Conservation (phyloP, 2,329 filamentous ascomycete species). For the Elsinoe ampelina region DNA sequence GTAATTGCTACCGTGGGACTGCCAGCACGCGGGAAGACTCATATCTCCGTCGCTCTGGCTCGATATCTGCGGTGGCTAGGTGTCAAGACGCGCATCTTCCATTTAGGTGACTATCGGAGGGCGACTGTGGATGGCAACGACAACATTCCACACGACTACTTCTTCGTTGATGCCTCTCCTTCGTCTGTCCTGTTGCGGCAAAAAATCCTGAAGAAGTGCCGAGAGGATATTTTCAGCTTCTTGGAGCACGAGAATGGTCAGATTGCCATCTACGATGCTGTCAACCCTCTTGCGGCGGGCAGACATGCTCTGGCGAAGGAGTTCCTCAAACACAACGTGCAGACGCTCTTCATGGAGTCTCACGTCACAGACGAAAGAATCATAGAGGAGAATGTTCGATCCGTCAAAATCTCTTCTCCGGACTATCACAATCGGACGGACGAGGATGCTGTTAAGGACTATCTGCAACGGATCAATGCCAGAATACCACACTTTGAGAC, state of each 20-base stretch:
- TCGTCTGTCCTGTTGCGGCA: constrained; percentile 87
- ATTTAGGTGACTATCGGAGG: constrained; percentile 90
- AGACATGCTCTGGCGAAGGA: constrained; percentile 83
- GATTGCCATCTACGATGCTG: constrained; percentile 96
- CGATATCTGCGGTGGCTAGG: constrained; percentile 94
- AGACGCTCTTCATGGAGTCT: constrained; percentile 96
- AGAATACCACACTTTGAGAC: constrained; percentile 95
- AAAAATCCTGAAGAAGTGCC: constrained; percentile 94
- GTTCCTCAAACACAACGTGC: constrained; percentile 91
- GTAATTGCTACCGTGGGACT: constrained; percentile 95
- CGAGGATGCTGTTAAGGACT: constrained; percentile 84
- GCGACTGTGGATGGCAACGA: constrained; percentile 77
- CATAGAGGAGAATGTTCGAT: constrained; percentile 90
- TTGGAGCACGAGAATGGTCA: constrained; percentile 96
- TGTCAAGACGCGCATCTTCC: constrained; percentile 96
- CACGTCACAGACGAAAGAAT: constrained; percentile 89
- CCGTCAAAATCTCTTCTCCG: constrained; percentile 94
- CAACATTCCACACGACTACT: constrained; percentile 91
- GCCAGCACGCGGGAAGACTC: constrained; percentile 92
- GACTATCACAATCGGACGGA: constrained; percentile 92
- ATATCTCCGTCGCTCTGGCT: constrained; percentile 90
- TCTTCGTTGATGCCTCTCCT: constrained; percentile 89
- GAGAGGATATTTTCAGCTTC: constrained; percentile 94
- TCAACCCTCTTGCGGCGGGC: constrained; percentile 79
- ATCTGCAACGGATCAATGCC: constrained; percentile 78